These are phyloP conservation scores for Trypanosoma conorhini DNA, from an alignment of 208 protist genomes.

Conservation along the genomic window DNA sequence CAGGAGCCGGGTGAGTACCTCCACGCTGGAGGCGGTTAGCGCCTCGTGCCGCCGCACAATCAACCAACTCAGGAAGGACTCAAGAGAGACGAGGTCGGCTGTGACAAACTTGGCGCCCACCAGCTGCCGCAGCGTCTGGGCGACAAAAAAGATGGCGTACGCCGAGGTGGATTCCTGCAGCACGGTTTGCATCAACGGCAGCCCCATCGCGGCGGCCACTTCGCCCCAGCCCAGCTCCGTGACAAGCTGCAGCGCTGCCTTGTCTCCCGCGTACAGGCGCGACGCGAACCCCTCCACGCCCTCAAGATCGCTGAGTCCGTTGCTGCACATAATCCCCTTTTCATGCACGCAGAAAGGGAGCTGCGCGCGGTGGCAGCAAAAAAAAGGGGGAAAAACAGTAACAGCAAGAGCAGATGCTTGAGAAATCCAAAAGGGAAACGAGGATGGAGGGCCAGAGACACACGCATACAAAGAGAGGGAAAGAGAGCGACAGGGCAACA, in stretches of 20 bases:
- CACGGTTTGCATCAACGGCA: constrained; percentile 32
- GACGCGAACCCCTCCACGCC: constrained; percentile 33
- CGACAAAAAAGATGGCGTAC: constrained; percentile 63
- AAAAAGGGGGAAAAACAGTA: no score
- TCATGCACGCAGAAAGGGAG: no score
- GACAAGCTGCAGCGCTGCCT: constrained; percentile 22
- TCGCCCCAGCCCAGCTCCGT: constrained; percentile 34
- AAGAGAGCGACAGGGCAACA: neutral
- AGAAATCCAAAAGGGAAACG: no score
- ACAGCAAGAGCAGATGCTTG: no score
- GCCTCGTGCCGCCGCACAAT: constrained; percentile 25
- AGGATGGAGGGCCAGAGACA: neutral
- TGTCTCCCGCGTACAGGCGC: constrained; percentile 35
- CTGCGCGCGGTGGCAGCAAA: no score
- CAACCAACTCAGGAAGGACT: constrained; percentile 23
- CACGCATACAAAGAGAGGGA: constrained; percentile 1
- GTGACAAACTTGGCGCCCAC: constrained; percentile 32
- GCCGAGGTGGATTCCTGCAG: constrained; percentile 46
- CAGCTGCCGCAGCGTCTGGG: constrained; percentile 39
- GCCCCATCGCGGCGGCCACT: constrained; percentile 27
- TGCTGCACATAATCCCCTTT: neutral
- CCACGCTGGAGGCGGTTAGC: constrained; percentile 11
- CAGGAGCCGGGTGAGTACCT: constrained; percentile 23
- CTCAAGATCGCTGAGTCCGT: constrained; percentile 17
- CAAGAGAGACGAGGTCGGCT: constrained; percentile 20